phyloP scores from a whole-genome alignment of 1,284 basidiomycete genomes.

The Porogramme epimiltina region DNA sequence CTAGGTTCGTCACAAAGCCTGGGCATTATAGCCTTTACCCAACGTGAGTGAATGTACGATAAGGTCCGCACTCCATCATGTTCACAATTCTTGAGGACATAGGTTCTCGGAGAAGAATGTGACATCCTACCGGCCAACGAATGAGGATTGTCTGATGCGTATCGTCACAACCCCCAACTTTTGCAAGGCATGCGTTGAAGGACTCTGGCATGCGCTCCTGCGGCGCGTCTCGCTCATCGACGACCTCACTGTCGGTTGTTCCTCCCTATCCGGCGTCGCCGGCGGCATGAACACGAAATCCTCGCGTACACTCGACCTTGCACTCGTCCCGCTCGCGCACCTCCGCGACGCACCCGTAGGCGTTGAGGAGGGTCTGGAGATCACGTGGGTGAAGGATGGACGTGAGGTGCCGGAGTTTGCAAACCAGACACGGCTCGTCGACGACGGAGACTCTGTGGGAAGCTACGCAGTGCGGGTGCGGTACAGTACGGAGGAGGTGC shows the following conservation, averaged over 20 bases:
- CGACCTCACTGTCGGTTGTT: constrained; percentile 40
- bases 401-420: constrained; percentile 42
- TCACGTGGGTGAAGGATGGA: constrained; percentile 56
- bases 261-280: constrained; percentile 13
- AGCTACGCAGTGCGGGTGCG: constrained; percentile 48
- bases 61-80: background rate
- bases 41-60: constrained; percentile 47
- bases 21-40: constrained; percentile 77
- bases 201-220: constrained; percentile 69
- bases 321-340: constrained; percentile 62
- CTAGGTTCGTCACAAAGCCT: constrained; percentile 61
- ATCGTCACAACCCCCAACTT: constrained; percentile 70
- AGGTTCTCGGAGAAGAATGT: constrained; percentile 63
- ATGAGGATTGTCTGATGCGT: constrained; percentile 86
- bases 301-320: constrained; percentile 38
- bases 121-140: constrained; percentile 75
- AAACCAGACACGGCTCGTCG: constrained; percentile 50
- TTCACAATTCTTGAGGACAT: background rate
- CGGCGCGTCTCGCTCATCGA: constrained; percentile 64
- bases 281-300: background rate
- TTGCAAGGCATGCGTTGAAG: constrained; percentile 76
- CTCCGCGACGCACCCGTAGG: constrained; percentile 43
- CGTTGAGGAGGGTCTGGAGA: constrained; percentile 51
- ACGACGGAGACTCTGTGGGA: constrained; percentile 33
- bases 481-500: constrained; percentile 61